Conservation (phyloP, 257 asterid genomes). For the Nicotiana attenuata region DNA sequence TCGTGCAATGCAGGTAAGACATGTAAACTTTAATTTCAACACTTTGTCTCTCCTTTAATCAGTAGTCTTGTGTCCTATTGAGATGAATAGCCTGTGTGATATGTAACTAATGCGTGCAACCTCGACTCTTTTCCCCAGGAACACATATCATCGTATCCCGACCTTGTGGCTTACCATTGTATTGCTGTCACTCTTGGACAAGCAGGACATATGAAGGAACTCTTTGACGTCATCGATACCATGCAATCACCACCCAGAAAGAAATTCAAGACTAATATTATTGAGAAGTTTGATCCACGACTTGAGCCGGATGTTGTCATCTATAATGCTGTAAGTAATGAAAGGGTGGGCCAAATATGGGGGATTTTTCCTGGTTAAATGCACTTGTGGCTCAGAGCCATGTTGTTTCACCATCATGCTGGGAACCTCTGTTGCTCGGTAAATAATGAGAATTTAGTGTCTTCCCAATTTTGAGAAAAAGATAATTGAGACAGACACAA, state of each 20-base stretch:
- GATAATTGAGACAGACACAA: neutral
- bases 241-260: slow-evolving; percentile 85
- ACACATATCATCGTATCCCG: slow-evolving; percentile 79
- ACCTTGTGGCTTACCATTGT: slow-evolving; percentile 74
- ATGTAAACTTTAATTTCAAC: slow-evolving; percentile 3
- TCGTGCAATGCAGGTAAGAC: slow-evolving; percentile 65
- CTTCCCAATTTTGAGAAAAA: neutral
- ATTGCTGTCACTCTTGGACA: slow-evolving; percentile 97
- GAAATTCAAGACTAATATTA: slow-evolving; percentile 61
- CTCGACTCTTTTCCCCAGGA: slow-evolving; percentile 34
- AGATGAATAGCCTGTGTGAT: neutral
- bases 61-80: slow-evolving; percentile 2
- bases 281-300: slow-evolving; percentile 90
- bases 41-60: neutral
- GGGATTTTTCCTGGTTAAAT: neutral
- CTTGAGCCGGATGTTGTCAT: slow-evolving; percentile 79
- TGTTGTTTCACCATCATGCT: slow-evolving; percentile 6
- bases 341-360: neutral
- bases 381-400: slow-evolving; percentile 1
- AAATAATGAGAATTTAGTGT: slow-evolving; percentile 6
- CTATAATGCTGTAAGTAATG: slow-evolving; percentile 74
- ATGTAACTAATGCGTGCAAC: slow-evolving; percentile 6
- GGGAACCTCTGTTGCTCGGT: neutral
- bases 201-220: slow-evolving; percentile 94
- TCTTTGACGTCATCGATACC: slow-evolving; percentile 81